Base-by-base conservation (phyloP, 176 grass and related monocot genomes). In the Carex littledalei region DNA sequence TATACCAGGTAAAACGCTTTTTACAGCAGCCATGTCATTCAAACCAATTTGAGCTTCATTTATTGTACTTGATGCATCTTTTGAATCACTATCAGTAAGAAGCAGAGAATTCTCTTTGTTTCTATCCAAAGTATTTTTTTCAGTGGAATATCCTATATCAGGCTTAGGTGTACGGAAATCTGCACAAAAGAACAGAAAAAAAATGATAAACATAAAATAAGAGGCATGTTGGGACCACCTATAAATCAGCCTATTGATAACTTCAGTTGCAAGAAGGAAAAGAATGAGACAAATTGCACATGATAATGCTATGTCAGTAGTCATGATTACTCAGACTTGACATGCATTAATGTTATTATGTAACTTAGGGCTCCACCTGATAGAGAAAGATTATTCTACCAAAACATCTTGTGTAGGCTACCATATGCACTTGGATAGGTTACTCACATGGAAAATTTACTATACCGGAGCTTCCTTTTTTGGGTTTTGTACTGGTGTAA, bases 121-220 rank as follows among this genome's bases (percentile, higher is more conserved):
- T 49, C 21, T 31, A 55, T 77, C 73, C 49, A 77, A 63, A 22
- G 60, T 55, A 55, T 77, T 77, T 0, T 77, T 67, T 65, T 22
- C 21, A 67, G 56, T 63, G 3, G 41, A 50, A 87, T 53, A 88
- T 37, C 76, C 15, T 15, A 66, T 88, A 84, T 63, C 71, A 65
- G 94, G 92, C 88, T 94, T 93, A 64, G 90, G 92, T 79, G 94
- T 90, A 71, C 84, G 90, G 70, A 94, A 94, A 79, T 84, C 88
- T 90, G 78, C 63, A 43, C 4, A 67, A 15, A 58, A n/a, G 39
- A 72, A 7, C 50, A 52, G 43, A 50, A 49, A 52, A 18, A 13
- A 15, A 43, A 24, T 54, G 77, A 69, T 82, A 87, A 80, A 73
- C 5, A 54, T 29, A 16, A 1, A 55, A 77, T 2, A 31, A 31